phyloP scores from a whole-genome alignment of 1,139 yeast species.

The Kodamaea plutei region DNA sequence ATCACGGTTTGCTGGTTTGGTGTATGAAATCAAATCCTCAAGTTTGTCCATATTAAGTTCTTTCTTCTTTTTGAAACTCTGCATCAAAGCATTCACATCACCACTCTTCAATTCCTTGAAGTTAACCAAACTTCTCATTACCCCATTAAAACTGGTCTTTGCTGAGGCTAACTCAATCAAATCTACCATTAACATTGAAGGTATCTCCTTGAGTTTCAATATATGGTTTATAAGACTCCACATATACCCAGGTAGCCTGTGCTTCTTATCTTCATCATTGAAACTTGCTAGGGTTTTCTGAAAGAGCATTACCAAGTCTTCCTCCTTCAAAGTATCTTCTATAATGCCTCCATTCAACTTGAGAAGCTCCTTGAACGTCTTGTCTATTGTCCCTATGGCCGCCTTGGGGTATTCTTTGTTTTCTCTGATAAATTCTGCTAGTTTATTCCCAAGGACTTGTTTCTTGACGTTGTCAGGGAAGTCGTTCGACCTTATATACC shows the following conservation, averaged over 20 bases:
- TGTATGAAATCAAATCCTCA: constrained; percentile 14
- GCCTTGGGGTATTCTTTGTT: constrained; percentile 8
- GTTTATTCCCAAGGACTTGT: constrained; percentile 20
- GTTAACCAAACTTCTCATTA: constrained; percentile 10
- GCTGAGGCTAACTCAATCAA: constrained; percentile 25
- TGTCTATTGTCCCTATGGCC: constrained; percentile 18
- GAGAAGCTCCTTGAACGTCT: constrained; percentile 19
- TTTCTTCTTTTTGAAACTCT: constrained; percentile 13
- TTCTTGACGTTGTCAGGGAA: constrained; percentile 19
- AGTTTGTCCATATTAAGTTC: constrained; percentile 20
- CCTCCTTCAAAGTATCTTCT: constrained; percentile 6
- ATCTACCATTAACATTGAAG: constrained; percentile 19
- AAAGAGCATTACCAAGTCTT: constrained; percentile 17
- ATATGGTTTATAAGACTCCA: constrained; percentile 21
- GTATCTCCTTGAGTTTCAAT: constrained; percentile 14
- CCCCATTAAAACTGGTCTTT: constrained; percentile 12
- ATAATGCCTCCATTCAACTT: constrained; percentile 12
- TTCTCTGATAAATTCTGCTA: constrained; percentile 16
- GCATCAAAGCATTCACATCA: constrained; percentile 22
- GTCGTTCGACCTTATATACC: constrained; percentile 26
- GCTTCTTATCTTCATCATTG: constrained; percentile 5
- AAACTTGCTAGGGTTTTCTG: constrained; percentile 15
- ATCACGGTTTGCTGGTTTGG: constrained; percentile 7
- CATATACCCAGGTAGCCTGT: constrained; percentile 26
- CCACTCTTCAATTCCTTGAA: constrained; percentile 15